Evolutionary conservation across 176 grass and related monocot species (phyloP).

Genomic region (Triticum monococcum): DNA sequence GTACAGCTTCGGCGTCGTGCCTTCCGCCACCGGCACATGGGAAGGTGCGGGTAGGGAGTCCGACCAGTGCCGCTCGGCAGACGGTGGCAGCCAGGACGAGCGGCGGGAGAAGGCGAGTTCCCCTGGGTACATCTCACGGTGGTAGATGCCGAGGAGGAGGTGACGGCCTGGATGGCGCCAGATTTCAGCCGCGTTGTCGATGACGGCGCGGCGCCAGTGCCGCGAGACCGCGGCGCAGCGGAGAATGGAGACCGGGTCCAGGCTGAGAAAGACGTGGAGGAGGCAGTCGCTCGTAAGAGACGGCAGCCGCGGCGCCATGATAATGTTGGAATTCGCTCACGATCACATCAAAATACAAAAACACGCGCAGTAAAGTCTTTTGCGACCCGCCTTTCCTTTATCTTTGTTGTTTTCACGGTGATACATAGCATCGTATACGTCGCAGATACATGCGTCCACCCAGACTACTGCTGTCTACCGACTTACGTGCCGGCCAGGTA

Average conservation of each 20-base stretch:
- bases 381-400: too few relatives aligned
- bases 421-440: too few relatives aligned
- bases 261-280: constrained; percentile 9
- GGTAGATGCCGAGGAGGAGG: background rate
- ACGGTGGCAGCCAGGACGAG: background rate
- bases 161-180: background rate
- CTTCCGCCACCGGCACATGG: background rate
- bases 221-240: background rate
- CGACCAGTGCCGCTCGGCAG: background rate
- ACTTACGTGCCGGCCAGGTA: too few relatives aligned
- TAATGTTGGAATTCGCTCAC: too few relatives aligned
- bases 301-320: background rate
- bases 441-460: too few relatives aligned
- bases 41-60: background rate
- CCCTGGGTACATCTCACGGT: background rate
- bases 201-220: background rate
- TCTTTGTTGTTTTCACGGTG: too few relatives aligned
- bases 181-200: background rate
- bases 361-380: too few relatives aligned
- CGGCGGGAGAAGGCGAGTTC: background rate
- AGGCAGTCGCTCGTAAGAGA: background rate
- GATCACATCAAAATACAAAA: too few relatives aligned
- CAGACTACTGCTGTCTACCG: too few relatives aligned
- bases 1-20: background rate
- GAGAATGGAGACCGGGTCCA: background rate